A percentile compares a stretch with the other conserved stretches of the same genome.
phyloP scores from a whole-genome alignment of 176 grass and related monocot genomes.

The Oryza coarctata region DNA sequence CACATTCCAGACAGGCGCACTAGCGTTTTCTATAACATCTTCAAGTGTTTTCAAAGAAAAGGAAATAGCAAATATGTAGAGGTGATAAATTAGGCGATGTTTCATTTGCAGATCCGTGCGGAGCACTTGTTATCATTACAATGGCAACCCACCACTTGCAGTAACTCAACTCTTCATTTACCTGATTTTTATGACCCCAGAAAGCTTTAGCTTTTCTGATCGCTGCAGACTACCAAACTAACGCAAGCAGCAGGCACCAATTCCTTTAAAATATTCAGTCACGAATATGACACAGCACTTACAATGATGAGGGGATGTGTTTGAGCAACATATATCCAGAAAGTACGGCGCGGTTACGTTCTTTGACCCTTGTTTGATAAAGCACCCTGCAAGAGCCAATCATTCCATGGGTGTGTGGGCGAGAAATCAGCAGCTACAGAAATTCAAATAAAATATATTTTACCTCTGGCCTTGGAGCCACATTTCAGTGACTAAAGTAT shows the following conservation, averaged over 20 bases:
- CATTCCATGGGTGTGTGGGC: slow-evolving; percentile 17
- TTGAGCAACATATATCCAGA: slow-evolving; percentile 75
- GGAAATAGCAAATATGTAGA: not conserved
- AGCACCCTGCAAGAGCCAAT: slow-evolving; percentile 54
- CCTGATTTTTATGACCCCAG: not conserved
- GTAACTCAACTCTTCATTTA: not conserved
- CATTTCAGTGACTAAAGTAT: slow-evolving; percentile 79
- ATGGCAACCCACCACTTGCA: slow-evolving; percentile 9
- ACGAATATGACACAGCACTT: slow-evolving; percentile 25
- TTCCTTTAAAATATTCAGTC: not conserved
- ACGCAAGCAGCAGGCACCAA: not conserved
- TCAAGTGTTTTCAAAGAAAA: not conserved
- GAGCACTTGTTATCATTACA: slow-evolving; percentile 17
- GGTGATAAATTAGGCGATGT: not conserved
- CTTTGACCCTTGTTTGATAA: slow-evolving; percentile 78
- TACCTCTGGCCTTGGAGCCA: slow-evolving; percentile 84
- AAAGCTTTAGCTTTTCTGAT: not conserved
- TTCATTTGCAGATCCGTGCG: not conserved
- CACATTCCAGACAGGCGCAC: not conserved
- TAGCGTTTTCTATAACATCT: not conserved
- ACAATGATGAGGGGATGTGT: slow-evolving; percentile 75
- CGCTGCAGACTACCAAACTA: slow-evolving; percentile 1
- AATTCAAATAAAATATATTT: not conserved
- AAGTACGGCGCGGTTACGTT: slow-evolving; percentile 71
- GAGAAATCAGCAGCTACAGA: not conserved